Evolutionary conservation across 768 basidiomycete species (phyloP).

Genomic region (Pholiota microspora): DNA sequence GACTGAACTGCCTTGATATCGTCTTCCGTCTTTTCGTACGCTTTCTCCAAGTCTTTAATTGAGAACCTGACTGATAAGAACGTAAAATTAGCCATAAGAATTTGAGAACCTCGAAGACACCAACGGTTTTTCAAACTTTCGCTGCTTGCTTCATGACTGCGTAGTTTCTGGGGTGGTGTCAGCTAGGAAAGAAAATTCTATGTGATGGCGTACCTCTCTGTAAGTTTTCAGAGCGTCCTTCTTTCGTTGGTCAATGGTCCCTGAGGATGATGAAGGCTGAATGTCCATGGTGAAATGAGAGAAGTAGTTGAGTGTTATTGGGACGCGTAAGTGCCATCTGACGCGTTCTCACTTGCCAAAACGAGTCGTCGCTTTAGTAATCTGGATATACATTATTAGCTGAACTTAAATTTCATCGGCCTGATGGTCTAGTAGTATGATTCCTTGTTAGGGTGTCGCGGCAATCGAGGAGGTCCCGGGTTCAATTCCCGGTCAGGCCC

Average conservation of each 20-base stretch:
- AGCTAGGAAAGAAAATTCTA: background rate
- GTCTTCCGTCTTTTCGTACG: slow-evolving; percentile 93
- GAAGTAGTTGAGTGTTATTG: slow-evolving; percentile 10
- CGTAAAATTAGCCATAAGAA: background rate
- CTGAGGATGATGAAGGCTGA: slow-evolving; percentile 55
- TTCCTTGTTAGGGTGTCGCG: slow-evolving; percentile 52
- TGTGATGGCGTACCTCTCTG: slow-evolving; percentile 52
- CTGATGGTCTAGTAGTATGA: slow-evolving; percentile 60
- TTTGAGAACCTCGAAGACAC: slow-evolving; percentile 26
- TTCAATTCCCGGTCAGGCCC: slow-evolving; percentile 86
- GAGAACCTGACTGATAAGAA: slow-evolving; percentile 75
- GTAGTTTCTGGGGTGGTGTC: slow-evolving; percentile 75
- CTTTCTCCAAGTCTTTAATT: slow-evolving; percentile 84
- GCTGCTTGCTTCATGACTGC: slow-evolving; percentile 82
- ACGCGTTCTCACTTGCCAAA: slow-evolving; percentile 30
- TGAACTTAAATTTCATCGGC: slow-evolving; percentile 23
- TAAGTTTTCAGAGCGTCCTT: slow-evolving; percentile 75
- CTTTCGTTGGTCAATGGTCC: slow-evolving; percentile 66
- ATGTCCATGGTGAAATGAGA: slow-evolving; percentile 35
- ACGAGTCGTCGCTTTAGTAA: background rate
- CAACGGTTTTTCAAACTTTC: slow-evolving; percentile 87
- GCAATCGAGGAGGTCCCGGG: slow-evolving; percentile 79
- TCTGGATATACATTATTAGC: background rate
- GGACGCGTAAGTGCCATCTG: slow-evolving; percentile 37
- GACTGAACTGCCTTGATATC: slow-evolving; percentile 99